Evolutionary conservation across 768 basidiomycete species (phyloP).

Genomic region (Lyophyllum shimeji): DNA sequence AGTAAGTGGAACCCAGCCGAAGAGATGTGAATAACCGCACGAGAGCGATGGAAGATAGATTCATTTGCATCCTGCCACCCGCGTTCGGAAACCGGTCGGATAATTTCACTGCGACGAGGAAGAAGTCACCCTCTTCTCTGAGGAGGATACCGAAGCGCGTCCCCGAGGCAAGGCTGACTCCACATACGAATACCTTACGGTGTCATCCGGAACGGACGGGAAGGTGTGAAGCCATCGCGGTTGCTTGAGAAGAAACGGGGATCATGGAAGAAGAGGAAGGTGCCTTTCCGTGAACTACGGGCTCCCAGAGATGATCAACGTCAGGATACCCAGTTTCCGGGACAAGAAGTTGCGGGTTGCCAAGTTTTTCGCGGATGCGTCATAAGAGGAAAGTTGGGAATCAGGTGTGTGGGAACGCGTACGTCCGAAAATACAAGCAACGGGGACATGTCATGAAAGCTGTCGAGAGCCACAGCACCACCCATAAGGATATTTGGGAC

Average conservation of each 20-base stretch:
- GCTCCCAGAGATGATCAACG: background rate
- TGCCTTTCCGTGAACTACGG: conserved; percentile 2
- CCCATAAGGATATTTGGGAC: conserved; percentile 13
- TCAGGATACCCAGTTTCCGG: background rate
- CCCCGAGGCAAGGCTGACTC: background rate
- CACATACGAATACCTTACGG: background rate
- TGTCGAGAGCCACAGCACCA: background rate
- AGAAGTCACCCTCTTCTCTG: background rate
- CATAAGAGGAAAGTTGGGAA: background rate
- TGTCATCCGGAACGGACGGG: background rate
- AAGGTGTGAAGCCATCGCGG: background rate
- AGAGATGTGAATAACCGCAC: background rate
- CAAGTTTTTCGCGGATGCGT: background rate
- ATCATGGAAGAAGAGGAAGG: background rate
- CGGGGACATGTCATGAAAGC: background rate
- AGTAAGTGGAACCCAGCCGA: background rate
- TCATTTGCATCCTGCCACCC: background rate
- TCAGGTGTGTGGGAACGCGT: conserved; percentile 2
- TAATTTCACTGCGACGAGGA: background rate
- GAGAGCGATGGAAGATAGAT: too few relatives aligned
- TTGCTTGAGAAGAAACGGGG: background rate
- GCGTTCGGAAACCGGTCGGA: background rate
- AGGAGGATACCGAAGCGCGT: background rate
- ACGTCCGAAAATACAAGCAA: background rate
- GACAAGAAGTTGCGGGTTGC: background rate